These are phyloP conservation scores for Alternaria sp. DNA, from an alignment of 2,329 filamentous ascomycete species.

Conservation along the genomic window DNA sequence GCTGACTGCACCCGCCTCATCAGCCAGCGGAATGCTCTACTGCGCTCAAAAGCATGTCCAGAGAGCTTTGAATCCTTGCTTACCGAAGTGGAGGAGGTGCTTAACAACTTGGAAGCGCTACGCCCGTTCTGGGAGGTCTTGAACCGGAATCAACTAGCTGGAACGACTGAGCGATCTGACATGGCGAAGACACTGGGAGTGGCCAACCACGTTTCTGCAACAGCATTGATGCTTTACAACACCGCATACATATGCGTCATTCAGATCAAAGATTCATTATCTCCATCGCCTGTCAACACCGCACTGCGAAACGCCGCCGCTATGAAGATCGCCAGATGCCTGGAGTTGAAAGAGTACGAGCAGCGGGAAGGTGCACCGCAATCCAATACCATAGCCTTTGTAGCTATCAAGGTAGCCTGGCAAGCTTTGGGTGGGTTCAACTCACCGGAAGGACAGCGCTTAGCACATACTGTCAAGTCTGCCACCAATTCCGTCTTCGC, in stretches of 20 bases:
- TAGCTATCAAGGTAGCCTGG: constrained; percentile 36
- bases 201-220: constrained; percentile 28
- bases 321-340: constrained; percentile 21
- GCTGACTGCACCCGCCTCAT: constrained; percentile 33
- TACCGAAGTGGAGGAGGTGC: constrained; percentile 1
- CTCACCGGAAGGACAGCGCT: constrained; percentile 26
- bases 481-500: constrained; percentile 16
- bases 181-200: constrained; percentile 19
- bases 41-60: background rate
- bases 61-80: constrained; percentile 12
- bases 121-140: constrained; percentile 16
- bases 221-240: constrained; percentile 35
- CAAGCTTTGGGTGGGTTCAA: constrained; percentile 30
- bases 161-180: background rate
- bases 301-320: constrained; percentile 26
- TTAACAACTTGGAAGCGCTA: constrained; percentile 14
- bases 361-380: constrained; percentile 2
- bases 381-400: constrained; percentile 34
- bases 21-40: constrained; percentile 12
- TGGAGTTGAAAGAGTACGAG: constrained; percentile 29
- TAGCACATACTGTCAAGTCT: constrained; percentile 20
- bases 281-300: constrained; percentile 18
- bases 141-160: constrained; percentile 19
- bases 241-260: constrained; percentile 27
- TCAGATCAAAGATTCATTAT: constrained; percentile 25